Evolutionary conservation across 441 rosid genomes (phyloP), one percentile per base, ranked within the genome.

Genomic region (Erysimum pusillum): DNA sequence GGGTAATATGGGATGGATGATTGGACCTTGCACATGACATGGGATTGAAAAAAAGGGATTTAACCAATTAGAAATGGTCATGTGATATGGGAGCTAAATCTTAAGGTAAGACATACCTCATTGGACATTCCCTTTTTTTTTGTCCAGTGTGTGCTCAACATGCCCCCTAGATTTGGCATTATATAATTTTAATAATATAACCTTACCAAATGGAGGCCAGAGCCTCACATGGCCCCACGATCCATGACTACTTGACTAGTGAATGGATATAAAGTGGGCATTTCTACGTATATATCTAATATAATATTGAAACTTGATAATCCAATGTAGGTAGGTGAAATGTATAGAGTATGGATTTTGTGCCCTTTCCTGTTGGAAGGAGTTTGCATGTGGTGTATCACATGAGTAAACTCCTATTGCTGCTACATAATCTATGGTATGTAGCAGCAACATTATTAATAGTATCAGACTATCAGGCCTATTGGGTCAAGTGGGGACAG

Each of bases 11-110:
- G 9, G 66, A 9, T 44, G 17, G 42, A 72, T 66, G 64, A 60
- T 58, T 58, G 51, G 58, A 39, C 11, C 17, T 53, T 35, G 65
- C 70, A 53, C 63, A 78, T 65, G 77, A 72, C 9, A 52, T 22
- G 14, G 58, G 34, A 12, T 20, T 41, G 34, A 31, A 49, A 34
- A 22, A 71, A 53, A 59, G 69, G 25, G 57, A 67, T 9, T n/a
- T 25, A 46, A 14, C 77, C 77, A 79, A 73, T 68, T 28, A 68
- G 75, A 63, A 61, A 53, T 53, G 62, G 74, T 74, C 78, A 79
- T 78, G 78, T 74, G 75, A 68, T 73, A 45, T 78, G 60, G 81
- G 81, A 78, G 77, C 65, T 61, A 67, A 78, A 71, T 73, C 60
- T 67, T 72, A 61, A 45, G 49, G 38, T 51, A 56, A 76, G 62